phyloP scores from a whole-genome alignment of 257 asterid genomes.

The Solanum lycopersicoides region DNA sequence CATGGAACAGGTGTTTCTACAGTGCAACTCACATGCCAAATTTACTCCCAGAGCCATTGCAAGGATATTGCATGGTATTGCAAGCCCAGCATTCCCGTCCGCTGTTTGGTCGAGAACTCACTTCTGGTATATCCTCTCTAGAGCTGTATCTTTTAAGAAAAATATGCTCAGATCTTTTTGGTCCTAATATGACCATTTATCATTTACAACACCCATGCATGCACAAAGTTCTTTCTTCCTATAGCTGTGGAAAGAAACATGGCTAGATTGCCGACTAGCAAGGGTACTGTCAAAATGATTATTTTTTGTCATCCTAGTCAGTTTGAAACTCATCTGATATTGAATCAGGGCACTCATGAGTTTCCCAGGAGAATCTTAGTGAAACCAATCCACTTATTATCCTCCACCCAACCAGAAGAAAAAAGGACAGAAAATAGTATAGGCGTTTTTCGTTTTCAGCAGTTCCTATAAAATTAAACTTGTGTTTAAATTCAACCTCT shows the following conservation, averaged over 20 bases:
- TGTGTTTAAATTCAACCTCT: background rate
- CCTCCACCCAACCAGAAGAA: background rate
- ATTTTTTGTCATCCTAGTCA: background rate
- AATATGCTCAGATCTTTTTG: background rate
- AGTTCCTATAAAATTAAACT: background rate
- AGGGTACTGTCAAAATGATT: background rate
- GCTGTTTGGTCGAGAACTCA: conserved; percentile 88
- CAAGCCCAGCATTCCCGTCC: conserved; percentile 85
- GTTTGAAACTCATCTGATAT: background rate
- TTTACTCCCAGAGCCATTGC: conserved; percentile 92
- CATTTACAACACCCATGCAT: background rate
- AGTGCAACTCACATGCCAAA: conserved; percentile 68
- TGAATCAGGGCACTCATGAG: background rate
- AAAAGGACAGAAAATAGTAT: background rate
- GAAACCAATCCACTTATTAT: background rate
- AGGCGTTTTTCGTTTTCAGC: background rate
- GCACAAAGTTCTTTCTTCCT: background rate
- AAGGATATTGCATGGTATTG: conserved; percentile 83
- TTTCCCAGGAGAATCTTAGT: background rate
- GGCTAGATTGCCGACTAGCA: background rate
- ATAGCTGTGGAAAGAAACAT: background rate
- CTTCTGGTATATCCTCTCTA: conserved; percentile 60
- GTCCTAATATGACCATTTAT: background rate
- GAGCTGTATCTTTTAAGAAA: background rate
- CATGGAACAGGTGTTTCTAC: conserved; percentile 70